phyloP scores from a whole-genome alignment of 805 yeast species.

The Dipodascus albidus region DNA sequence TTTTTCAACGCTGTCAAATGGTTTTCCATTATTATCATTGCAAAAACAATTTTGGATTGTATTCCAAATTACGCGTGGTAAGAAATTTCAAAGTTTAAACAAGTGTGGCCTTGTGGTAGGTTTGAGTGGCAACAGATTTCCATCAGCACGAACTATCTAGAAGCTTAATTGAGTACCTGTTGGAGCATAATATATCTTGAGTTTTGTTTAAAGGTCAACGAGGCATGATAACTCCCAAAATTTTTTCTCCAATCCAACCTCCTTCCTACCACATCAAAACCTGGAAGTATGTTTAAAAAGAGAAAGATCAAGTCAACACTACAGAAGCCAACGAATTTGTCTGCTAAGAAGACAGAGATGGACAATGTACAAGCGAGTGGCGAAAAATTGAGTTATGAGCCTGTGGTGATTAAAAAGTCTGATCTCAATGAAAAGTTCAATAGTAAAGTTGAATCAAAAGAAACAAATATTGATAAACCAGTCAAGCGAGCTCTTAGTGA shows the following conservation, averaged over 20 bases:
- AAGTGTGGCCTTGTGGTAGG: not conserved
- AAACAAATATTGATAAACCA: too few species aligned
- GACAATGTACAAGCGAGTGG: not conserved
- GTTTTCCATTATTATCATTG: too few species aligned
- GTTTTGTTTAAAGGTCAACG: not conserved
- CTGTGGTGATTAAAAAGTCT: not conserved
- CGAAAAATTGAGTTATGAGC: not conserved
- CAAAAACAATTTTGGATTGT: too few species aligned
- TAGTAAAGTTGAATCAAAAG: too few species aligned
- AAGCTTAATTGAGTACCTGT: not conserved
- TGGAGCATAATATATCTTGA: too few species aligned
- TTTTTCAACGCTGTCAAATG: too few species aligned
- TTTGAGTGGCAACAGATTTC: not conserved
- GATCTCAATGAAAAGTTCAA: too few species aligned
- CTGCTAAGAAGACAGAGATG: not conserved
- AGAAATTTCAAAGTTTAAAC: too few species aligned
- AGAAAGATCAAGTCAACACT: not conserved
- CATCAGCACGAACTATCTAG: not conserved
- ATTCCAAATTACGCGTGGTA: too few species aligned
- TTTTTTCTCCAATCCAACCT: too few species aligned
- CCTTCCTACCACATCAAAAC: too few species aligned
- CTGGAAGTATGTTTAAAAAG: not conserved
- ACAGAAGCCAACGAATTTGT: not conserved
- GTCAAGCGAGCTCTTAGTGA: too few species aligned
- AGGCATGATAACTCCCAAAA: not conserved